A percentile compares a stretch with the other conserved stretches of the same genome.
phyloP scores from a whole-genome alignment of 441 rosid species.

The Gossypium trilobum region DNA sequence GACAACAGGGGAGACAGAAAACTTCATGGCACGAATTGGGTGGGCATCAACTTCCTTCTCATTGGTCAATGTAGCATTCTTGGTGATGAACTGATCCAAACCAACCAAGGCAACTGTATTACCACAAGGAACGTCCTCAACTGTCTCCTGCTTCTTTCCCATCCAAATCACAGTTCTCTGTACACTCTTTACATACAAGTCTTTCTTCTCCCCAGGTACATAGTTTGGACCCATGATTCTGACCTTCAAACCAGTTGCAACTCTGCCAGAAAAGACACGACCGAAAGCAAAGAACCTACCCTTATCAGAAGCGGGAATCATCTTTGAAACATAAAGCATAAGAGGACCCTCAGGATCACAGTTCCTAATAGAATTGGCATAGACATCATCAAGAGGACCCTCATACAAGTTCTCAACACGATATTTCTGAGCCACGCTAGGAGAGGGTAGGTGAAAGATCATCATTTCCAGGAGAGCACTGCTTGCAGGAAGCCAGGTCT shows the following conservation, averaged over 20 bases:
- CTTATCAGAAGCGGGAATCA: conserved; percentile 20
- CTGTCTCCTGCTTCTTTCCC: conserved; percentile 21
- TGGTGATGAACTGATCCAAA: conserved; percentile 17
- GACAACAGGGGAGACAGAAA: conserved; percentile 20
- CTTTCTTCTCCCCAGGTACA: conserved; percentile 15
- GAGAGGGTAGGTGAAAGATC: conserved; percentile 18
- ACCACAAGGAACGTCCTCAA: conserved; percentile 20
- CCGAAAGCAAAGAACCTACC: conserved; percentile 19
- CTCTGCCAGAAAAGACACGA: conserved; percentile 13
- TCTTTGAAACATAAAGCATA: conserved; percentile 20
- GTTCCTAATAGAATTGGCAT: conserved; percentile 16
- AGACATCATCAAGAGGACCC: conserved; percentile 17
- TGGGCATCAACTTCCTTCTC: conserved; percentile 21
- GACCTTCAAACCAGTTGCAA: conserved; percentile 12
- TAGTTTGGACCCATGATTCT: conserved; percentile 19
- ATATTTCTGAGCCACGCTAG: conserved; percentile 15
- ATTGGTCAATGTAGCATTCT: conserved; percentile 16
- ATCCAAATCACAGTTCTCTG: conserved; percentile 22
- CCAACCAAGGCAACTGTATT: conserved; percentile 20
- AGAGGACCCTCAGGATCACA: conserved; percentile 21
- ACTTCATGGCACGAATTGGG: conserved; percentile 20
- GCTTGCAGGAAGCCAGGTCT: conserved; percentile 21
- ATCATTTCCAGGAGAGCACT: conserved; percentile 18
- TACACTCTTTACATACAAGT: conserved; percentile 15
- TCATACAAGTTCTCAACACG: conserved; percentile 21